Evolutionary conservation across 306 rosid genomes (phyloP), one percentile per base, ranked within the genome.

Genomic region (Dalbergia cultrata): DNA sequence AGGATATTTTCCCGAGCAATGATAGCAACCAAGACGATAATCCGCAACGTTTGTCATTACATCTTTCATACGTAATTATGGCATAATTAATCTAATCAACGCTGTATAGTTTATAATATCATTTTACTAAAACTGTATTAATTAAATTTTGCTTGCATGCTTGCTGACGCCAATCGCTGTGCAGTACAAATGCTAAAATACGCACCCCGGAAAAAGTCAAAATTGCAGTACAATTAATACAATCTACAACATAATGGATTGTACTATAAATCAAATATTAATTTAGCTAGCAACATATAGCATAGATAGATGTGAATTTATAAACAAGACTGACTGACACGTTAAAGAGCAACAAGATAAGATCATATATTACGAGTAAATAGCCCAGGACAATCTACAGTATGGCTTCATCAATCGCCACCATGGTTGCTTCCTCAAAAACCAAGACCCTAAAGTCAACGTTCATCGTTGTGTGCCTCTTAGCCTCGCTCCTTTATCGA

Each of bases 401-500:
- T 61, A 88, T 87, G 90, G 88, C 85, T 84, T 76, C 74, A 66
- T 82, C 64, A 21, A 7, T 9, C 8, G 62, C 8, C 13, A 3
- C 63, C 72, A 53, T 34, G 43, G 8, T 41, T 45, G 53, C 50
- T n/a, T 54, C 75, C 77, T 22, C 64, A 16, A 86, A 35, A 66
- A 53, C 74, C n/a, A 87, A 16, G 39, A 53, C 45, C 52, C 75
- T 76, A 5, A 91, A 84, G 92, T 87, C 91, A 88, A 85, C 90
- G 85, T 50, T 79, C 67, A 66, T 87, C 3, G 9, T 88, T 57
- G 7, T 83, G 5, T 72, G 63, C 10, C 58, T 86, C 78, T 45
- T 88, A 26, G 65, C 81, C 69, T 80, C 82, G 6, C 62, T 75
- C 17, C 35, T 75, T 1, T 12, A 69, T 69, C 72, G 34, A n/a